Base-by-base conservation (phyloP, 495 filamentous ascomycete genomes). In the Lasiosphaeria miniovina region DNA sequence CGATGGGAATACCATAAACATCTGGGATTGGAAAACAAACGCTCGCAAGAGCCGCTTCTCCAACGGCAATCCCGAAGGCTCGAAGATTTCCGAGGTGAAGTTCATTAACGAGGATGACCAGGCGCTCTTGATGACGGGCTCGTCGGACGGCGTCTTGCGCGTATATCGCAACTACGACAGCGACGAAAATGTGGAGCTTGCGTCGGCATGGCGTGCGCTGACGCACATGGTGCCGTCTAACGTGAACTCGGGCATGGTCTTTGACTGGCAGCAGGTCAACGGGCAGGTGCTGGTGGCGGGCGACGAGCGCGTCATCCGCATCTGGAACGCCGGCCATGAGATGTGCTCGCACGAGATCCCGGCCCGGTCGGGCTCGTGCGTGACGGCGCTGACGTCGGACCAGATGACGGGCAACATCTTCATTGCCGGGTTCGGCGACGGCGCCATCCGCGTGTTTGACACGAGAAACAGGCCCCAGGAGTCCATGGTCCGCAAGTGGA, bases 91-190 rank as follows among this genome's bases (percentile, higher is more conserved):
- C 32, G 93, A 96, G 75, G 85, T 96, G 64, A 87, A 90, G 43
- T 95, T 97, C 69, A 94, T 99, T 74, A 99, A 99, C 64, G 94
- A 99, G 70, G 94, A 99, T 65, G 94, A 99, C 66, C 90, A 94
- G 68, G 93, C 95, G 7, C 81, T 96, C 36, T 74, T 98, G 49
- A 90, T 98, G 86, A 96, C 91, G 6, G 94, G 93, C 5, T 93
- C 91, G 9, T 96, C 90, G 1, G 94, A 99, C 66, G 94, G 94
- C 41, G 88, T 98, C 4, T 82, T 99, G 60, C 88, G 93, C 63
- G 85, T 98, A n/a, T 98, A 93, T 72, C 84, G 91, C 55, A 90
- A 96, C 66, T 98, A 98, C 65, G 87, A 90, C 64, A 84, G 82
- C 36, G 75, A 84, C 31, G 80, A 80, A 57, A 79, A 84, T 8